Conservation (phyloP, 2,329 filamentous ascomycete species). For the Paecilomyces sp. region DNA sequence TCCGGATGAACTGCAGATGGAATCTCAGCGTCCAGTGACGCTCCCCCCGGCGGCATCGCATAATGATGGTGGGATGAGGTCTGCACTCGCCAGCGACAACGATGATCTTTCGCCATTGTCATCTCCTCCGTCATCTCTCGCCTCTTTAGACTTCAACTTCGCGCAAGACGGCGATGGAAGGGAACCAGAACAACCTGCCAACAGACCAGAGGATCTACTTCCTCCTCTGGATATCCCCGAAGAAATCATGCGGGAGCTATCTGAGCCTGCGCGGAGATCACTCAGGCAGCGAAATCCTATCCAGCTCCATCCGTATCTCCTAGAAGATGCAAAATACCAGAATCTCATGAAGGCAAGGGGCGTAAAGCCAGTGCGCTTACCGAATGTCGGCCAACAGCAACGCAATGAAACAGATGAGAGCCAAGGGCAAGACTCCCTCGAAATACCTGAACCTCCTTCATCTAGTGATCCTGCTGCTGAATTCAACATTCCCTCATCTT, state of each 20-base stretch:
- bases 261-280: constrained; percentile 21
- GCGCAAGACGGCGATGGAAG: not conserved
- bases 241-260: constrained; percentile 18
- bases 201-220: constrained; percentile 10
- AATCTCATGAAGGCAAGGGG: constrained; percentile 34
- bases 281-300: constrained; percentile 41
- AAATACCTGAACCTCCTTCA: constrained; percentile 19
- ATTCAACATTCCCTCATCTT: constrained; percentile 22
- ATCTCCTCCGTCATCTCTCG: constrained; percentile 25
- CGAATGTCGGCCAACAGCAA: constrained; percentile 7
- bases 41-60: constrained; percentile 3
- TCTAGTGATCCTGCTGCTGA: constrained; percentile 25
- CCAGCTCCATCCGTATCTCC: constrained; percentile 41
- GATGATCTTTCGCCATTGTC: constrained; percentile 28
- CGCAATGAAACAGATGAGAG: constrained; percentile 17
- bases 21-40: constrained; percentile 14
- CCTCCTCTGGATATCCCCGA: constrained; percentile 18
- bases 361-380: constrained; percentile 34
- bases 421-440: constrained; percentile 25
- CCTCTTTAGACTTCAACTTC: constrained; percentile 7
- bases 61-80: constrained; percentile 2
- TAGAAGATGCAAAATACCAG: constrained; percentile 40
- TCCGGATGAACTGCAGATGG: constrained; percentile 30
- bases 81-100: constrained; percentile 7
- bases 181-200: not conserved